Percentiles rank a stretch among this genome's conserved stretches.
Evolutionary conservation across 108 stramenopile genomes (phyloP).

Genomic region (Skeletonema grethae): DNA sequence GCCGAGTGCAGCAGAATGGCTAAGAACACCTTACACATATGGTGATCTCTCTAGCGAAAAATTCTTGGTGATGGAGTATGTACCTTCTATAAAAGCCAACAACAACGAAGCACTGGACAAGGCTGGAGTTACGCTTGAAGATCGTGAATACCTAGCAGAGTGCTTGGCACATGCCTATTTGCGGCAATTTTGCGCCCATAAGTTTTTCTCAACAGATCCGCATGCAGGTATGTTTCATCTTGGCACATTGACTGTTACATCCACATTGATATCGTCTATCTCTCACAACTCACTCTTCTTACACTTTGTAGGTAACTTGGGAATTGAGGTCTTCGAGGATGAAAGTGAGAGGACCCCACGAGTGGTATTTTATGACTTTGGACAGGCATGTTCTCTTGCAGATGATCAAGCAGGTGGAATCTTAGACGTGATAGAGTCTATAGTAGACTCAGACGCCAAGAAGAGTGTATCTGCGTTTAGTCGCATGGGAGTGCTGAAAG

Average conservation of each 20-base stretch:
- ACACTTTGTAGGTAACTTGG: slow-evolving; percentile 71
- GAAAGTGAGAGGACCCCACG: slow-evolving; percentile 49
- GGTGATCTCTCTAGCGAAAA: slow-evolving; percentile 61
- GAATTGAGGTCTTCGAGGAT: slow-evolving; percentile 63
- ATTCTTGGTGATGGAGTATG: slow-evolving; percentile 84
- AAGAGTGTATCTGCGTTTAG: slow-evolving; percentile 71
- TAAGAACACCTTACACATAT: slow-evolving; percentile 74
- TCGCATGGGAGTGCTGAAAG: slow-evolving; percentile 81
- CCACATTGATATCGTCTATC: no score
- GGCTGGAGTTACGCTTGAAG: slow-evolving; percentile 64
- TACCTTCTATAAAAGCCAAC: slow-evolving; percentile 82
- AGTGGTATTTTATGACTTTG: slow-evolving; percentile 88
- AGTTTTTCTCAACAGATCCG: slow-evolving; percentile 88
- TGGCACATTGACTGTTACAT: no score
- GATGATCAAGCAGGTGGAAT: slow-evolving; percentile 77
- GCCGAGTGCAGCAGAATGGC: slow-evolving; percentile 80
- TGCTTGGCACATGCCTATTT: slow-evolving; percentile 77
- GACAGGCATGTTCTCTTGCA: slow-evolving; percentile 74
- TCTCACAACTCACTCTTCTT: no score
- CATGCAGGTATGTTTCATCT: slow-evolving; percentile 49
- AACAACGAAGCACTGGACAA: slow-evolving; percentile 61
- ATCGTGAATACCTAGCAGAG: slow-evolving; percentile 75
- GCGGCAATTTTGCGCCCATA: slow-evolving; percentile 77
- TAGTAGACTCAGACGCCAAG: slow-evolving; percentile 80
- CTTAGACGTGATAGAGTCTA: slow-evolving; percentile 82